These are phyloP conservation scores for Penicillium angulare DNA, from an alignment of 495 filamentous ascomycete species.

Conservation along the genomic window DNA sequence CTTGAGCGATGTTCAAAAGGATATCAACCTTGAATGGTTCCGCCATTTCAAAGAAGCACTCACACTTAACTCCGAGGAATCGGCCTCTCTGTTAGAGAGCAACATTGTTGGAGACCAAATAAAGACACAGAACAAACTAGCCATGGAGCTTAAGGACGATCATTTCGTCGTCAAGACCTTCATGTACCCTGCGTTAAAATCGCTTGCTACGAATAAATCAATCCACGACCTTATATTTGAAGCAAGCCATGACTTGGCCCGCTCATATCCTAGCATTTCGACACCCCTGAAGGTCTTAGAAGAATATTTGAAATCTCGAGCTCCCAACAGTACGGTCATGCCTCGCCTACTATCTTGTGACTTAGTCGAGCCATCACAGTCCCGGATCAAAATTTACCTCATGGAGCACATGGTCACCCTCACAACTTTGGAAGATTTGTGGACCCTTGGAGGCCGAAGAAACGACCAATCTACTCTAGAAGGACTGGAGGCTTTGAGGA, in stretches of 20 bases:
- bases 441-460: slow-evolving; percentile 11
- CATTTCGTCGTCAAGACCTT: slow-evolving; percentile 6
- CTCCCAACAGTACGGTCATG: not conserved
- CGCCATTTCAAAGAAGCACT: not conserved
- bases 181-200: slow-evolving; percentile 9
- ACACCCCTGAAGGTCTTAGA: slow-evolving; percentile 1
- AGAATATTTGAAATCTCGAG: slow-evolving; percentile 9
- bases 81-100: not conserved
- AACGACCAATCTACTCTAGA: not conserved
- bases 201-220: slow-evolving; percentile 1
- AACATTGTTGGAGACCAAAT: not conserved
- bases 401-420: slow-evolving; percentile 3
- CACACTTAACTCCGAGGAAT: not conserved
- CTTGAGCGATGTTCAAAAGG: not conserved
- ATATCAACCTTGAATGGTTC: not conserved
- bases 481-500: not conserved
- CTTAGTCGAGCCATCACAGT: slow-evolving; percentile 3
- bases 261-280: not conserved
- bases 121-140: slow-evolving; percentile 15
- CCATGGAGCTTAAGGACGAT: slow-evolving; percentile 7
- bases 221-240: slow-evolving; percentile 9
- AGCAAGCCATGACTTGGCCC: not conserved
- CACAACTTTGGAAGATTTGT: slow-evolving; percentile 3
- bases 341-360: slow-evolving; percentile 17
- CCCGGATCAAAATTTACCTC: slow-evolving; percentile 16